These are phyloP conservation scores for Acanthamoeba sp. DNA, from an alignment of 208 protist genomes.

Conservation along the genomic window DNA sequence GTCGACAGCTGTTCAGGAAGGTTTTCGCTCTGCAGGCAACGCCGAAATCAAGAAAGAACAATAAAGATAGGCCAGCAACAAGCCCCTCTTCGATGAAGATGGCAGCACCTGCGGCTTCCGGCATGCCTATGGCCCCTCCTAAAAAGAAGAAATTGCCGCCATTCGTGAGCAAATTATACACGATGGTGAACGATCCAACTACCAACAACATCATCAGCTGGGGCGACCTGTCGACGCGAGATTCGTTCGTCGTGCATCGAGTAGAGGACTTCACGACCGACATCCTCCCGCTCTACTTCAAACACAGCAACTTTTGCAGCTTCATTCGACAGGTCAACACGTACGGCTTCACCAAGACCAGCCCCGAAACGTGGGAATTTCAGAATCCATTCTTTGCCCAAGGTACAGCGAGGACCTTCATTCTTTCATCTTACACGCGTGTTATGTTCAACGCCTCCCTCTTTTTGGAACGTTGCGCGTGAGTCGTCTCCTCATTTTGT, in stretches of 20 bases:
- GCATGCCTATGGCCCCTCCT: background rate
- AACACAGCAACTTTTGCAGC: slow-evolving; percentile 86
- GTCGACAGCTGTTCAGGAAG: background rate
- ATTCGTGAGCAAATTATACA: slow-evolving; percentile 63
- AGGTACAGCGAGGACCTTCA: too few relatives aligned
- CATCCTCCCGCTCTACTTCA: slow-evolving; percentile 83
- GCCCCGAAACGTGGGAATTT: slow-evolving; percentile 55
- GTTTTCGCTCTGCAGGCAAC: too few relatives aligned
- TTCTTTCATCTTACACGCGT: too few relatives aligned
- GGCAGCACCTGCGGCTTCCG: background rate
- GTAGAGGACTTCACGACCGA: slow-evolving; percentile 75
- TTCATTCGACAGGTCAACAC: slow-evolving; percentile 86
- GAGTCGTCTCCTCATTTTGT: too few relatives aligned
- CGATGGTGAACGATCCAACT: slow-evolving; percentile 41
- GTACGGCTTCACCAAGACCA: slow-evolving; percentile 84
- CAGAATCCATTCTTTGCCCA: slow-evolving; percentile 38
- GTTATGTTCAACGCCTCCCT: too few relatives aligned
- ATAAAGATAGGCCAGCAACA: background rate
- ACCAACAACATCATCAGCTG: slow-evolving; percentile 64
- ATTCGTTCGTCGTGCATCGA: slow-evolving; percentile 76
- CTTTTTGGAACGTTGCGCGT: too few relatives aligned
- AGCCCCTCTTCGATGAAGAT: background rate
- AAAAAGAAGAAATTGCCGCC: slow-evolving; percentile 63
- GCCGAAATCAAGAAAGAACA: background rate
- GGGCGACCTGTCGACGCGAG: background rate